Percentiles rank a stretch among this genome's conserved stretches.
Evolutionary conservation across 1,139 yeast genomes (phyloP).

Genomic region (Scheffersomyces titani): DNA sequence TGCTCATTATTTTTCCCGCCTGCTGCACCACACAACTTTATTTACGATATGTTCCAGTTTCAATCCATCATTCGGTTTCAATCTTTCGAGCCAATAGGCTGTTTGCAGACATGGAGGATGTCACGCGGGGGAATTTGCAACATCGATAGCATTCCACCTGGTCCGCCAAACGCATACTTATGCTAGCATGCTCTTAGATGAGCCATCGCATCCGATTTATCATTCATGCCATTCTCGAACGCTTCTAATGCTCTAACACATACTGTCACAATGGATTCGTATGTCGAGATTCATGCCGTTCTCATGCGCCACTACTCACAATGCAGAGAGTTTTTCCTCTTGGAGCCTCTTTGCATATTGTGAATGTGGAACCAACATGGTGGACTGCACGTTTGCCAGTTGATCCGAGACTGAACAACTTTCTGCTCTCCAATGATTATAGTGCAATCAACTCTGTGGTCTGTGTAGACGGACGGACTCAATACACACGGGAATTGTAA

Average conservation of each 20-base stretch:
- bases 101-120: not conserved
- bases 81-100: not conserved
- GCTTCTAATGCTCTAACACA: not conserved
- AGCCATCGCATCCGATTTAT: not conserved
- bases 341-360: not conserved
- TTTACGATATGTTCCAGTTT: not conserved
- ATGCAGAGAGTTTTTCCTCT: not conserved
- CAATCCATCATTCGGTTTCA: not conserved
- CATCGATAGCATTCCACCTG: not conserved
- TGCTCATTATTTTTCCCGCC: not conserved
- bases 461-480: too few species aligned
- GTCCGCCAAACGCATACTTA: not conserved
- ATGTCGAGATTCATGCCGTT: not conserved
- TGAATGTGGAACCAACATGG: not conserved
- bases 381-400: not conserved
- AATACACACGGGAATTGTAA: too few species aligned
- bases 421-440: too few species aligned
- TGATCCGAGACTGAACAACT: not conserved
- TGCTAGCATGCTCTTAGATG: not conserved
- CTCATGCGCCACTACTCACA: not conserved
- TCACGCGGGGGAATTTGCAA: not conserved
- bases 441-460: too few species aligned
- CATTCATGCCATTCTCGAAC: not conserved
- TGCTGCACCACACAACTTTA: not conserved
- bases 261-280: not conserved